These are phyloP conservation scores for Oenanthe javanica DNA, from an alignment of 140 eudicot species.

Conservation along the genomic window DNA sequence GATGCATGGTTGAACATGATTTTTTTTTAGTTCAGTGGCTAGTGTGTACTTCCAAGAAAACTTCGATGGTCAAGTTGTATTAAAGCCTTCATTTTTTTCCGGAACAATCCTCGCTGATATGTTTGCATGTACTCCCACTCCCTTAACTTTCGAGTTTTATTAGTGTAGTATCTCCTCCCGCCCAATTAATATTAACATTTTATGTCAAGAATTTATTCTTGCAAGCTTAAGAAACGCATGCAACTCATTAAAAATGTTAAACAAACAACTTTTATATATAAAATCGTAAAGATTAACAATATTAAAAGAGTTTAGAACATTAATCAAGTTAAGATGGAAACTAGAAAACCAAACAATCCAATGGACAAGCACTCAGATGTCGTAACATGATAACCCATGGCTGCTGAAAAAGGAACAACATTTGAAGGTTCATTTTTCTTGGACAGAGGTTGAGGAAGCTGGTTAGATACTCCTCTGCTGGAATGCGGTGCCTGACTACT, in stretches of 20 bases:
- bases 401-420: constrained; percentile 31
- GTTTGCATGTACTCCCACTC: too few relatives aligned
- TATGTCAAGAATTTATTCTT: too few relatives aligned
- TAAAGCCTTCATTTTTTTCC: too few relatives aligned
- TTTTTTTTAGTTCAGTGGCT: too few relatives aligned
- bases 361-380: constrained; percentile 10
- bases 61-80: too few relatives aligned
- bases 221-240: not conserved
- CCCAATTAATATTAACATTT: too few relatives aligned
- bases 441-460: constrained; percentile 39
- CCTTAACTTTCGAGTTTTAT: too few relatives aligned
- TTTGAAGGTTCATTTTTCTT: constrained; percentile 41
- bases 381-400: constrained; percentile 13
- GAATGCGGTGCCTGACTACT: constrained; percentile 35
- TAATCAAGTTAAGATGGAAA: constrained; percentile 6
- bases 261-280: not conserved
- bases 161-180: too few relatives aligned
- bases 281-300: not conserved
- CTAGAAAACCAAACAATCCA: constrained; percentile 22
- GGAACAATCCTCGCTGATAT: too few relatives aligned
- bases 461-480: constrained; percentile 8
- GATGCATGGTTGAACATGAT: too few relatives aligned
- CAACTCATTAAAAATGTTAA: not conserved
- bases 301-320: not conserved
- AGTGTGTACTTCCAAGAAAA: too few relatives aligned